Conservation (phyloP, 2,329 filamentous ascomycete genomes). For the Penicillium brasilianum region DNA sequence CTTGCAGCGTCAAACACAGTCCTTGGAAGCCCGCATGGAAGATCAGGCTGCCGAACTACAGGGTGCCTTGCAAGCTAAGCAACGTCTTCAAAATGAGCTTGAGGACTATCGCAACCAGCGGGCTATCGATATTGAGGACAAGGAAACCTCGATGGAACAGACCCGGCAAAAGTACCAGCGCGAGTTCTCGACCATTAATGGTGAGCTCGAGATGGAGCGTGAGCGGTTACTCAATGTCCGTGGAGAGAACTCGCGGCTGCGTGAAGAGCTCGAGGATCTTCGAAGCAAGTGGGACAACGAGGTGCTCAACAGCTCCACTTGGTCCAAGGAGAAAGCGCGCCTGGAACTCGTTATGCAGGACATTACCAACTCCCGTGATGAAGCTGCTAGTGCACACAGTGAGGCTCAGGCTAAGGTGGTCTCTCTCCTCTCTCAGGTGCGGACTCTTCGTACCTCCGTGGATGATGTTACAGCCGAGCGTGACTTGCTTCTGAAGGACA, state of each 20-base stretch:
- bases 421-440: slow-evolving; percentile 85
- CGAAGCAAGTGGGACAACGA: slow-evolving; percentile 98
- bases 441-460: slow-evolving; percentile 78
- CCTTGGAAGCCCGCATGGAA: slow-evolving; percentile 87
- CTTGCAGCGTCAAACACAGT: slow-evolving; percentile 84
- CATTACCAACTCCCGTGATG: slow-evolving; percentile 87
- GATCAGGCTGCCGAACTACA: slow-evolving; percentile 90
- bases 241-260: slow-evolving; percentile 81
- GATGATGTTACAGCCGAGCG: slow-evolving; percentile 87
- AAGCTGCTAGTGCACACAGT: slow-evolving; percentile 90
- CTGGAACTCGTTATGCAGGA: slow-evolving; percentile 89
- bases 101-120: slow-evolving; percentile 96
- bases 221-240: slow-evolving; percentile 86
- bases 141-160: slow-evolving; percentile 93
- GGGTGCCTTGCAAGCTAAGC: slow-evolving; percentile 84
- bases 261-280: slow-evolving; percentile 95
- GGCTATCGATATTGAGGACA: slow-evolving; percentile 95
- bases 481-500: slow-evolving; percentile 83
- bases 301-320: slow-evolving; percentile 94
- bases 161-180: slow-evolving; percentile 96
- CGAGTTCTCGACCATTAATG: slow-evolving; percentile 85
- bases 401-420: slow-evolving; percentile 95
- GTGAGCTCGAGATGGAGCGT: slow-evolving; percentile 90
- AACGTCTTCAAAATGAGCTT: slow-evolving; percentile 92
- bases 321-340: slow-evolving; percentile 96